Conservation (phyloP, 768 basidiomycete species). For the Collybia sordida region DNA sequence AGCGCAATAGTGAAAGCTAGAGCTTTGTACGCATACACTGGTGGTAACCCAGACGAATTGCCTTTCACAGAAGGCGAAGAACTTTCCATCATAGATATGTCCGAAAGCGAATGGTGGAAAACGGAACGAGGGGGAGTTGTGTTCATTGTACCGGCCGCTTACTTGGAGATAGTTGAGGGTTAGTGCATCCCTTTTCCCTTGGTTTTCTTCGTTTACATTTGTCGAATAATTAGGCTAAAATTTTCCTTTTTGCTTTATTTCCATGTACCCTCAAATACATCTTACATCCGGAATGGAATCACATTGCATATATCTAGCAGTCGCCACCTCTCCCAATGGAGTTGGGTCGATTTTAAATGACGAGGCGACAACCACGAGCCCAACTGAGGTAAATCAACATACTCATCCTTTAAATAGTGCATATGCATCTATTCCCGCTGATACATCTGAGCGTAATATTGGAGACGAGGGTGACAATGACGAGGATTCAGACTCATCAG, state of each 20-base stretch:
- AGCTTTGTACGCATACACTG: conserved; percentile 79
- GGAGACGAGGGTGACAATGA: conserved; percentile 22
- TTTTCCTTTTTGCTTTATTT: conserved; percentile 53
- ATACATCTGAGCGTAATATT: conserved; percentile 5
- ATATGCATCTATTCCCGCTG: conserved; percentile 1
- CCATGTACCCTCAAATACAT: conserved; percentile 44
- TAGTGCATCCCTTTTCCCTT: conserved; percentile 64
- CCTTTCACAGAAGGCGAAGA: conserved; percentile 80
- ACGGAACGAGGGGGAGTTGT: conserved; percentile 84
- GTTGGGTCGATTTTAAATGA: conserved; percentile 4
- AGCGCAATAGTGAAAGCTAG: conserved; percentile 57
- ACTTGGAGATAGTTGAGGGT: conserved; percentile 87
- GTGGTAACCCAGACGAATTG: conserved; percentile 76
- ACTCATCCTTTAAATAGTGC: not conserved
- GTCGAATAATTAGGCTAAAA: conserved; percentile 77
- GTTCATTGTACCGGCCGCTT: conserved; percentile 89
- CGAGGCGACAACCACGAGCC: not conserved
- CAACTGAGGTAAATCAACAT: conserved; percentile 1
- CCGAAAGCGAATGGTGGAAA: conserved; percentile 95
- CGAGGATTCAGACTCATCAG: conserved; percentile 28
- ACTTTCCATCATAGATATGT: conserved; percentile 76
- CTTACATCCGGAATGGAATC: conserved; percentile 26
- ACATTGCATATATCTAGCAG: conserved; percentile 12
- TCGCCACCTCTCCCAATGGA: not conserved
- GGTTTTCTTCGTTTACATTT: conserved; percentile 61